Evolutionary conservation across 2,329 filamentous ascomycete genomes (phyloP).

Genomic region (Colletotrichum musicola): DNA sequence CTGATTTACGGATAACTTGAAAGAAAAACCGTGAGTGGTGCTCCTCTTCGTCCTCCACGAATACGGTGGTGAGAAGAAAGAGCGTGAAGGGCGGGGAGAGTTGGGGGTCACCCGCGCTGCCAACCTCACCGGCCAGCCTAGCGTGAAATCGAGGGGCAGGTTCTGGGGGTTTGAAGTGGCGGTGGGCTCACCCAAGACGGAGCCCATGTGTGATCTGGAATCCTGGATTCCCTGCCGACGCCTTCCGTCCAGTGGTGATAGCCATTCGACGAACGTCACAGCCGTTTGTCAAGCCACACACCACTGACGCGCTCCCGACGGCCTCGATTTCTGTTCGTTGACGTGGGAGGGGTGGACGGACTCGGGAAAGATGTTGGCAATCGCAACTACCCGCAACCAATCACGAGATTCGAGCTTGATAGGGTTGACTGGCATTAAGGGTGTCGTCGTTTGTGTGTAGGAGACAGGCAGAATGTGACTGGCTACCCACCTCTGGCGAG

Average conservation of each 20-base stretch:
- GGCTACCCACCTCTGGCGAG: not conserved
- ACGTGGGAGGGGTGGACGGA: not conserved
- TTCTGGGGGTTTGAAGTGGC: conserved; percentile 21
- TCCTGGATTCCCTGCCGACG: not conserved
- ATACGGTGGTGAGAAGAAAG: conserved; percentile 1
- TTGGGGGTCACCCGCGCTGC: conserved; percentile 30
- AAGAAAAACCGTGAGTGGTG: conserved; percentile 12
- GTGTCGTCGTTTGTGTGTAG: conserved; percentile 14
- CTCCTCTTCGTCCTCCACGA: not conserved
- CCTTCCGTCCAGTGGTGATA: no score
- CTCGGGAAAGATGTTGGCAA: conserved; percentile 25
- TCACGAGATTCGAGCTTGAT: conserved; percentile 10
- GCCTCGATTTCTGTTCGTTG: not conserved
- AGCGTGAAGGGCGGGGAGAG: conserved; percentile 6
- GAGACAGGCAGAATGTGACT: not conserved
- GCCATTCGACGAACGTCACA: not conserved
- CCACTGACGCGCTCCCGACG: not conserved
- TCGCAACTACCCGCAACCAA: conserved; percentile 12
- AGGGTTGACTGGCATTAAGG: conserved; percentile 26
- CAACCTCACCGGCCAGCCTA: conserved; percentile 28
- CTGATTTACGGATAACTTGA: conserved; percentile 15
- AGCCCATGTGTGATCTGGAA: not conserved
- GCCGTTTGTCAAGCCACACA: conserved; percentile 1
- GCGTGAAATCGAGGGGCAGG: conserved; percentile 26
- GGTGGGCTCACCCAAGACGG: conserved; percentile 20